Evolutionary conservation across 2,329 filamentous ascomycete genomes (phyloP).

Genomic region (Talaromyces marneffei): DNA sequence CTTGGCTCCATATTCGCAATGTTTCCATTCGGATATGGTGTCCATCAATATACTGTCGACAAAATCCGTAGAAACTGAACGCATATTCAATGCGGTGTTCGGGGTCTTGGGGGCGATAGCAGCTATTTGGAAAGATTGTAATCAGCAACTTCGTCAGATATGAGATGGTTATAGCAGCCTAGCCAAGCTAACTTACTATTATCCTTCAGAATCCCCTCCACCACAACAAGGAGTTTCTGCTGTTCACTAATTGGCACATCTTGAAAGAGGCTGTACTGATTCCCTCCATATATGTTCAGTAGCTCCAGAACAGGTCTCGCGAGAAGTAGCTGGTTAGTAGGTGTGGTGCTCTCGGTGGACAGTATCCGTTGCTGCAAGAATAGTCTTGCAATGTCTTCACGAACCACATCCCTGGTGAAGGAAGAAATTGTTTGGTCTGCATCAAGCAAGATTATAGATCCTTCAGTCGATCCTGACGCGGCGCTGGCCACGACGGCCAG

Average conservation of each 20-base stretch:
- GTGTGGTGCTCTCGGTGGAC: constrained; percentile 42
- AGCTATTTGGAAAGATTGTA: constrained; percentile 13
- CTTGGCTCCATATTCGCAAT: constrained; percentile 14
- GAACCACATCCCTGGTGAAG: constrained; percentile 14
- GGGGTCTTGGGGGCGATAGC: constrained; percentile 13
- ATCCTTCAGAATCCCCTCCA: constrained; percentile 56
- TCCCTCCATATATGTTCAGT: constrained; percentile 57
- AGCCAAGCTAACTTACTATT: constrained; percentile 45
- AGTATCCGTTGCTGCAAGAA: constrained; percentile 45
- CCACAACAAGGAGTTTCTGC: constrained; percentile 31
- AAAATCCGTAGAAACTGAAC: constrained; percentile 16
- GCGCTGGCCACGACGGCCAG: constrained; percentile 23
- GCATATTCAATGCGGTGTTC: constrained; percentile 11
- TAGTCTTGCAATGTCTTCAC: constrained; percentile 31
- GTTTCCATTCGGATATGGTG: constrained; percentile 18
- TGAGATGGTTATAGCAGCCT: neutral
- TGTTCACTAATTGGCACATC: constrained; percentile 13
- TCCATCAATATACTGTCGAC: constrained; percentile 14
- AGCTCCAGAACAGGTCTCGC: constrained; percentile 50
- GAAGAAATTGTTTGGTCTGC: constrained; percentile 1
- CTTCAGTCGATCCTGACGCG: constrained; percentile 24
- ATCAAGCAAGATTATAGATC: constrained; percentile 31
- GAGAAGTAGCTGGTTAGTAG: constrained; percentile 24
- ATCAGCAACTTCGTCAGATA: neutral
- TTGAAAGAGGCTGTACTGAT: constrained; percentile 47